Evolutionary conservation across 768 basidiomycete genomes (phyloP).

Genomic region (Trametes villosa): DNA sequence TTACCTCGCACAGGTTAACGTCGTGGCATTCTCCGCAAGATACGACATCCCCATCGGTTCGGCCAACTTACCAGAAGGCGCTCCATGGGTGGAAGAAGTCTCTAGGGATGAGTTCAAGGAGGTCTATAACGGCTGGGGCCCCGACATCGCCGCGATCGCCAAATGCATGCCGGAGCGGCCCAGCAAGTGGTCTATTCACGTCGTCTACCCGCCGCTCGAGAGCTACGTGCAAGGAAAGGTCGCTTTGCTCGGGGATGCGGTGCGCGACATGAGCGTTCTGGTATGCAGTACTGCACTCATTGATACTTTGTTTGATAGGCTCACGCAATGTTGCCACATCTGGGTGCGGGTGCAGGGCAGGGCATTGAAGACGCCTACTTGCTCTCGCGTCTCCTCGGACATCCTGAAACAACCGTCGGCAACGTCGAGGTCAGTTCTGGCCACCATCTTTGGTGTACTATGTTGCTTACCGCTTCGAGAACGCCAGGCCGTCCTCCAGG

Average conservation of each 20-base stretch:
- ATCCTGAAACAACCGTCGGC: constrained; percentile 42
- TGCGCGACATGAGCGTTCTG: not conserved
- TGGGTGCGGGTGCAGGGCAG: constrained; percentile 63
- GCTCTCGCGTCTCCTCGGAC: constrained; percentile 49
- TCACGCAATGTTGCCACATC: not conserved
- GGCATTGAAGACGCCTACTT: constrained; percentile 60
- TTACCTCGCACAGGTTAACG: constrained; percentile 37
- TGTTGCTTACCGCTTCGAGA: not conserved
- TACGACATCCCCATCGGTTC: constrained; percentile 28
- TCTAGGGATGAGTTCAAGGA: constrained; percentile 43
- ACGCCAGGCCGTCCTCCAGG: constrained; percentile 48
- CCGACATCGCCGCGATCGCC: constrained; percentile 45
- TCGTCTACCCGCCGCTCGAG: constrained; percentile 47
- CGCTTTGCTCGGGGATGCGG: not conserved
- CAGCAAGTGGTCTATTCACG: constrained; percentile 59
- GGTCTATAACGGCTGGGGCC: constrained; percentile 51
- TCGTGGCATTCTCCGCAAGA: constrained; percentile 46
- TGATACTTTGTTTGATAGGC: not conserved
- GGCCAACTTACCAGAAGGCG: not conserved
- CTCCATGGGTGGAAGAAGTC: constrained; percentile 44
- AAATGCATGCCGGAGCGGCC: constrained; percentile 46
- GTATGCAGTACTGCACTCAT: not conserved
- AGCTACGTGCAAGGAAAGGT: constrained; percentile 46
- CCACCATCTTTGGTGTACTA: not conserved
- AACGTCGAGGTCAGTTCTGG: constrained; percentile 47